phyloP scores from a whole-genome alignment of 768 basidiomycete genomes.

The Tricholoma furcatifolium region DNA sequence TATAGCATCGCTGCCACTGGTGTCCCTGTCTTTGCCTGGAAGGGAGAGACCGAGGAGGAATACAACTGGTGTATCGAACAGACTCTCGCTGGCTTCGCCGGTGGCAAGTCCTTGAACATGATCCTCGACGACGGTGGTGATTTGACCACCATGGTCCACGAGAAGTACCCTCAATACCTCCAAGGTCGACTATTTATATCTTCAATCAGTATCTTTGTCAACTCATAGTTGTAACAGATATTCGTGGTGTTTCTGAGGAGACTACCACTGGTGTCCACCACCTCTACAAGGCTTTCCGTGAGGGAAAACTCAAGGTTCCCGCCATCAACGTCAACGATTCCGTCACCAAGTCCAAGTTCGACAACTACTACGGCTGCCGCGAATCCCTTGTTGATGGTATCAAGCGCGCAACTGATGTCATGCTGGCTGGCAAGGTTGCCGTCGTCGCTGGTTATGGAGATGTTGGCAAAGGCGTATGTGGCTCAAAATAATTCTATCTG shows the following conservation, averaged over 20 bases:
- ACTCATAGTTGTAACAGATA: constrained; percentile 45
- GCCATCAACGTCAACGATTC: constrained; percentile 99
- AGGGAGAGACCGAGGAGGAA: constrained; percentile 99
- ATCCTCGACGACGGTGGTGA: constrained; percentile 99
- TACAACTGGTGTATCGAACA: constrained; percentile 99
- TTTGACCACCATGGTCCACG: constrained; percentile 90
- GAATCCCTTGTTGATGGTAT: constrained; percentile 99
- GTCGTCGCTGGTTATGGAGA: constrained; percentile 99
- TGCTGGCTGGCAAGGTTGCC: constrained; percentile 99
- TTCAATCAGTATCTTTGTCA: neutral
- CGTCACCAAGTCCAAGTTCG: constrained; percentile 99
- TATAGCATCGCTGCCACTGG: constrained; percentile 93
- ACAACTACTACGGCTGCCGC: constrained; percentile 98
- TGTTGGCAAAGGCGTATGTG: constrained; percentile 95
- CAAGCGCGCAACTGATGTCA: constrained; percentile 99
- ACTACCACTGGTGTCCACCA: constrained; percentile 99
- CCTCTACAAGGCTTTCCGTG: constrained; percentile 96
- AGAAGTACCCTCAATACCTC: constrained; percentile 93
- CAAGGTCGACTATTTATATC: constrained; percentile 39
- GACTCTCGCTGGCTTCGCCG: constrained; percentile 84
- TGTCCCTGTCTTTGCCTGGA: constrained; percentile 99
- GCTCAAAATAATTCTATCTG: neutral
- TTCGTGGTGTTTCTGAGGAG: constrained; percentile 96
- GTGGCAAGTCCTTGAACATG: constrained; percentile 89
- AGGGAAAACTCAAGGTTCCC: constrained; percentile 93